Percentiles rank a stretch among this genome's conserved stretches.
These are phyloP conservation scores for Septoria petroselini DNA, from an alignment of 2,329 filamentous ascomycete genomes.

Conservation along the genomic window DNA sequence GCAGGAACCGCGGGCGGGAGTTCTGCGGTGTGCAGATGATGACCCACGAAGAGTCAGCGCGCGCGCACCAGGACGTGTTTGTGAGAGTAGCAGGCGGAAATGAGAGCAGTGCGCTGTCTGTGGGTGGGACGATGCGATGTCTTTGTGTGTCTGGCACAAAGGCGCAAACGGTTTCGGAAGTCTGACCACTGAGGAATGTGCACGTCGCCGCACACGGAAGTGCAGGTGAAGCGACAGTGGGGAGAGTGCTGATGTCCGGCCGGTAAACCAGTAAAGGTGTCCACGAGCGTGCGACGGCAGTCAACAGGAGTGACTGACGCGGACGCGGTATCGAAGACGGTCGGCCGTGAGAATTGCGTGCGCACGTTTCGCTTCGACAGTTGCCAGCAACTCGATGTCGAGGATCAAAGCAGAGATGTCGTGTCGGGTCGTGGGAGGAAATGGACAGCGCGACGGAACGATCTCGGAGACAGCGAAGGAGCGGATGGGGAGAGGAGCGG, in stretches of 20 bases:
- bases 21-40: slow-evolving; percentile 23
- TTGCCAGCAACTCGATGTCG: slow-evolving; percentile 25
- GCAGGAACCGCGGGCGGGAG: slow-evolving; percentile 1
- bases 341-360: slow-evolving; percentile 29
- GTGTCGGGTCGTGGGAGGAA: too few relatives aligned
- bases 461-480: slow-evolving; percentile 31
- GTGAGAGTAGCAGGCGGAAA: not conserved
- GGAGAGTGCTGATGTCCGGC: slow-evolving; percentile 27
- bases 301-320: slow-evolving; percentile 11
- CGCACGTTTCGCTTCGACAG: slow-evolving; percentile 33
- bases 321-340: slow-evolving; percentile 32
- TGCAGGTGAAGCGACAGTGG: too few relatives aligned
- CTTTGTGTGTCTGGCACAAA: slow-evolving; percentile 22
- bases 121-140: not conserved
- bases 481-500: slow-evolving; percentile 14
- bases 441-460: slow-evolving; percentile 21
- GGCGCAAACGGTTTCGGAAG: slow-evolving; percentile 19
- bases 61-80: not conserved
- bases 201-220: slow-evolving; percentile 34
- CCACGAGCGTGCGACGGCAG: slow-evolving; percentile 41
- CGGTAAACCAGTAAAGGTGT: slow-evolving; percentile 63
- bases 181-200: slow-evolving; percentile 22
- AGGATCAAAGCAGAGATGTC: slow-evolving; percentile 3
- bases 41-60: slow-evolving; percentile 23
- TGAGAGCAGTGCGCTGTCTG: slow-evolving; percentile 10